These are phyloP conservation scores for Sporopachydermia cereana DNA, from an alignment of 1,139 yeast species.

Conservation along the genomic window DNA sequence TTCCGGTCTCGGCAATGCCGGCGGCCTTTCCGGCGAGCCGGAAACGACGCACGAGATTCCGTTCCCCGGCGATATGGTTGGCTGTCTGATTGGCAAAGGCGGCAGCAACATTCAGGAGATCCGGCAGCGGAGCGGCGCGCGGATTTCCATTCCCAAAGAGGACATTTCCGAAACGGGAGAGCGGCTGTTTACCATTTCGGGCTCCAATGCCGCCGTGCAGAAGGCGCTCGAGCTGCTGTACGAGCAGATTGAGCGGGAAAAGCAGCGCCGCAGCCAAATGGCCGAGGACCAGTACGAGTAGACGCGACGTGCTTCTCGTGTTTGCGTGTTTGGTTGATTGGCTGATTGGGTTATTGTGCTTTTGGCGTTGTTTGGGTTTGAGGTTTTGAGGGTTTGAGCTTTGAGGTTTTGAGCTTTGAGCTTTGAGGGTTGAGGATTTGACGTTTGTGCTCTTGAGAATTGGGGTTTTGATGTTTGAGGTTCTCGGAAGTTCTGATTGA, in stretches of 20 bases:
- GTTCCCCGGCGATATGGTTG: slow-evolving; percentile 78
- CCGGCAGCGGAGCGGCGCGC: slow-evolving; percentile 69
- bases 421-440: too few species aligned
- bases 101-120: slow-evolving; percentile 85
- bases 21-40: slow-evolving; percentile 14
- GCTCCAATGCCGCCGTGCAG: slow-evolving; percentile 52
- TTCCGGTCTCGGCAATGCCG: slow-evolving; percentile 9
- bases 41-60: slow-evolving; percentile 33
- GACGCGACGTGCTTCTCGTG: too few species aligned
- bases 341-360: too few species aligned
- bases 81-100: slow-evolving; percentile 81
- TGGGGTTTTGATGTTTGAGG: too few species aligned
- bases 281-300: too few species aligned
- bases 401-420: too few species aligned
- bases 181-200: slow-evolving; percentile 63
- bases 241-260: slow-evolving; percentile 70
- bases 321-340: too few species aligned
- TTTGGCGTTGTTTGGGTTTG: too few species aligned
- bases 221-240: slow-evolving; percentile 58
- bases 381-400: too few species aligned
- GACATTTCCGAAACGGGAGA: slow-evolving; percentile 49
- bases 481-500: too few species aligned
- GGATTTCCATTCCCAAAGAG: slow-evolving; percentile 67
- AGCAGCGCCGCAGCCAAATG: slow-evolving; percentile 41
- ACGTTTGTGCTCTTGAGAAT: too few species aligned